Evolutionary conservation across 1,284 basidiomycete genomes (phyloP).

Genomic region (Polyporus tsugae): DNA sequence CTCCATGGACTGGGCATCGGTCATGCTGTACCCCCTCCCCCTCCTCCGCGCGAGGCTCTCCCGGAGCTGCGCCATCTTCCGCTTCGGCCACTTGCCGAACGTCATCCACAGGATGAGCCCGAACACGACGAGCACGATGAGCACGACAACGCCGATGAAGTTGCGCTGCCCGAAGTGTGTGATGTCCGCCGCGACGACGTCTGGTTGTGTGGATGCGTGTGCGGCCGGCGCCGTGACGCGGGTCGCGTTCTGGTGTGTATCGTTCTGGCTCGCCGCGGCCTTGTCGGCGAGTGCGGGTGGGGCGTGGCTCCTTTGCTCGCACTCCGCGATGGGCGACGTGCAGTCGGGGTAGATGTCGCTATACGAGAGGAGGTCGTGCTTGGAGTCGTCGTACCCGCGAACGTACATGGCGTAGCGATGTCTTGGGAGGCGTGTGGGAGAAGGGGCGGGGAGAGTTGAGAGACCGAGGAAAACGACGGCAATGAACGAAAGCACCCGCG

Average conservation of each 20-base stretch:
- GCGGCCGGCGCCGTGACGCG: conserved; percentile 12
- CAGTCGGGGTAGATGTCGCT: conserved; percentile 11
- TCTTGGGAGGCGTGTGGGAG: conserved; percentile 7
- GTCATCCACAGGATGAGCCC: conserved; percentile 41
- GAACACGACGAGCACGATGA: conserved; percentile 38
- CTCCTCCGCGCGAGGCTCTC: conserved; percentile 15
- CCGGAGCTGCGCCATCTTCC: conserved; percentile 25
- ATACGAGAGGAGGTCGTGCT: conserved; percentile 8
- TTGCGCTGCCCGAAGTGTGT: conserved; percentile 35
- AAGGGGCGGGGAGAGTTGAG: neutral
- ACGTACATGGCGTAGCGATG: conserved; percentile 6
- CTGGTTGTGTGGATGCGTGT: conserved; percentile 17
- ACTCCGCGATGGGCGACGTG: neutral
- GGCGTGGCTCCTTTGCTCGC: neutral
- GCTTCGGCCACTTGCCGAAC: conserved; percentile 40
- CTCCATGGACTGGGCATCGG: neutral
- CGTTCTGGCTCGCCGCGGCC: neutral
- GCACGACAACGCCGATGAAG: conserved; percentile 43
- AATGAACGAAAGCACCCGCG: neutral
- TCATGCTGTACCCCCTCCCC: conserved; percentile 4
- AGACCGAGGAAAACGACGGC: neutral
- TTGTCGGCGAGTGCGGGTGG: conserved; percentile 11
- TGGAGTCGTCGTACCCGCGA: conserved; percentile 8
- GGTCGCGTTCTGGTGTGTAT: neutral
- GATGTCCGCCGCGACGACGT: conserved; percentile 20